A percentile compares a stretch with the other conserved stretches of the same genome.
phyloP scores from a whole-genome alignment of 805 yeast genomes.

The Candida morakotiae region DNA sequence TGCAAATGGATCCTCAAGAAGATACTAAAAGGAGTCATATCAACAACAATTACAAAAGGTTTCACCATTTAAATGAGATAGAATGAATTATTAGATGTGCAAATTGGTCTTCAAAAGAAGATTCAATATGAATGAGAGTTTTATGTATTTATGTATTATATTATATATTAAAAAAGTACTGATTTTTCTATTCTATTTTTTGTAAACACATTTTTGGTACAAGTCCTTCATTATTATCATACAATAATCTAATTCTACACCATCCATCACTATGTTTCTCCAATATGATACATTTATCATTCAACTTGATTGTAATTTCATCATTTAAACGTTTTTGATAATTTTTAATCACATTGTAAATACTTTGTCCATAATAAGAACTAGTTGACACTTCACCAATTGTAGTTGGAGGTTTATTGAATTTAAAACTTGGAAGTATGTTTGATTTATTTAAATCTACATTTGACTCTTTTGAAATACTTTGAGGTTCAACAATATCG shows the following conservation, averaged over 20 bases:
- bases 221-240: slow-evolving; percentile 21
- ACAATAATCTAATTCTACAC: slow-evolving; percentile 25
- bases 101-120: no score
- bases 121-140: no score
- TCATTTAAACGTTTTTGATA: slow-evolving; percentile 28
- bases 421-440: background rate
- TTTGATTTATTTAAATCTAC: background rate
- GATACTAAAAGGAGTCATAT: slow-evolving; percentile 1
- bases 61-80: no score
- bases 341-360: slow-evolving; percentile 20
- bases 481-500: slow-evolving; percentile 4
- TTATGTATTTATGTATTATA: no score
- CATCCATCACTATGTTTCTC: slow-evolving; percentile 34
- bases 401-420: background rate
- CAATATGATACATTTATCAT: slow-evolving; percentile 24
- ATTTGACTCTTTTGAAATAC: background rate
- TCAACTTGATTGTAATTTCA: slow-evolving; percentile 27
- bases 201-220: slow-evolving; percentile 29
- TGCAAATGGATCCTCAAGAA: slow-evolving; percentile 4
- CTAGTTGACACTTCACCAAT: background rate
- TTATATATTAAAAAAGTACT: no score
- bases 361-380: slow-evolving; percentile 3
- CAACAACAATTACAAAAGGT: background rate
- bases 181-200: slow-evolving; percentile 10
- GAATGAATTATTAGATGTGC: no score